Percentiles rank a stretch among this genome's conserved stretches.
Conservation (phyloP, 2,329 filamentous ascomycete genomes). For the Verticillium alfalfae region DNA sequence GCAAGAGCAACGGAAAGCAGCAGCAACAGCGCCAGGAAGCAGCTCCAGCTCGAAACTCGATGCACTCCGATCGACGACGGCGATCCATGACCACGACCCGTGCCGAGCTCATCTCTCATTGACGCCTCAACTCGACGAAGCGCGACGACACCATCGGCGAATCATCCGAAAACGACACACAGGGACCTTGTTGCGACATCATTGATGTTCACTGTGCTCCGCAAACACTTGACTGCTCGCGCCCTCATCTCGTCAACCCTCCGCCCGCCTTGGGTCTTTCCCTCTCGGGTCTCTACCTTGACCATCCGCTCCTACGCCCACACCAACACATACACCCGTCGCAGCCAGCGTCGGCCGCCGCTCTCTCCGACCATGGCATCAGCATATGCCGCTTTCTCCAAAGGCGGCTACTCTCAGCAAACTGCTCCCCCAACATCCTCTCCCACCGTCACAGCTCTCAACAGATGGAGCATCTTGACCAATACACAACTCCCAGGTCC, state of each 20-base stretch:
- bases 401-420: conserved; percentile 9
- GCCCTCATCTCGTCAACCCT: background rate
- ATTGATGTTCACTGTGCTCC: background rate
- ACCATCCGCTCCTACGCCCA: background rate
- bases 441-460: conserved; percentile 66
- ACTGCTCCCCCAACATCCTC: conserved; percentile 5
- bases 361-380: conserved; percentile 9
- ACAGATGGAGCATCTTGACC: conserved; percentile 72
- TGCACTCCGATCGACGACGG: background rate
- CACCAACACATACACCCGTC: background rate
- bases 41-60: background rate
- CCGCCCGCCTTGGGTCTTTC: background rate
- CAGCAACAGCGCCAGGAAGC: background rate
- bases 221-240: background rate
- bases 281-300: background rate
- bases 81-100: background rate
- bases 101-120: background rate
- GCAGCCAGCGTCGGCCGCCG: background rate
- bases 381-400: conserved; percentile 4
- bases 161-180: background rate
- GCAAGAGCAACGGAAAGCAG: too few relatives aligned
- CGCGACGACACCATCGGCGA: background rate
- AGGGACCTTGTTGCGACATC: background rate
- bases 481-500: conserved; percentile 66
- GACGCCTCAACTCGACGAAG: background rate